Evolutionary conservation across 352 stramenopile species (phyloP).

Genomic region (Phytophthora hybrid): DNA sequence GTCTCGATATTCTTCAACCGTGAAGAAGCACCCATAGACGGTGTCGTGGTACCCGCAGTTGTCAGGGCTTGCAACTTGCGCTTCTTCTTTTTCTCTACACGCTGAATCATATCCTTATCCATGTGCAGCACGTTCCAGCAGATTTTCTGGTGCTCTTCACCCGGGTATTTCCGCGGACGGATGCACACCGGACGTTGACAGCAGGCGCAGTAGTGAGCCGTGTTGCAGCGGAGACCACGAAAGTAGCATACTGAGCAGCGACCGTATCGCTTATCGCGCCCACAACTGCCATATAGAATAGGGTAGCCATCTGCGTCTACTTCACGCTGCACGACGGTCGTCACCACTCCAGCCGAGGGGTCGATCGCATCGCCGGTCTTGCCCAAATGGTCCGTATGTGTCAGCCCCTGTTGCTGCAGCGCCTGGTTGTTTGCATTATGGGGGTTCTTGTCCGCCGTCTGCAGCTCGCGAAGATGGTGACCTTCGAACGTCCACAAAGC

Average conservation of each 20-base stretch:
- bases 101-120: constrained; percentile 79
- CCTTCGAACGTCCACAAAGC: constrained; percentile 75
- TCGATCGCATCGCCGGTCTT: constrained; percentile 21
- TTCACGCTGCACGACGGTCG: constrained; percentile 8
- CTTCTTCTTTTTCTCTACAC: constrained; percentile 77
- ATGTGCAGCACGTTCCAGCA: constrained; percentile 86
- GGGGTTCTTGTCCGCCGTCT: constrained; percentile 50
- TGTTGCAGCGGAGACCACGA: constrained; percentile 70
- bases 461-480: constrained; percentile 59
- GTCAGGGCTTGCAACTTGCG: constrained; percentile 51
- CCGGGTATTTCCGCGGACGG: constrained; percentile 68
- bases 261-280: constrained; percentile 74
- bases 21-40: constrained; percentile 6
- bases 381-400: constrained; percentile 16
- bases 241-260: constrained; percentile 83
- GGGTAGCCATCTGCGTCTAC: constrained; percentile 59
- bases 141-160: constrained; percentile 77
- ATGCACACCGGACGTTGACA: constrained; percentile 81
- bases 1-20: constrained; percentile 22
- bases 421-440: constrained; percentile 28
- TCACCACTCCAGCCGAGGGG: constrained; percentile 8
- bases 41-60: constrained; percentile 7
- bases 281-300: constrained; percentile 71
- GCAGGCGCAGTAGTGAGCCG: constrained; percentile 72
- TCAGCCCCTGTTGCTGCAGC: constrained; percentile 20